Base-by-base conservation (phyloP, 2,329 filamentous ascomycete species). In the Sporothrix pallida region DNA sequence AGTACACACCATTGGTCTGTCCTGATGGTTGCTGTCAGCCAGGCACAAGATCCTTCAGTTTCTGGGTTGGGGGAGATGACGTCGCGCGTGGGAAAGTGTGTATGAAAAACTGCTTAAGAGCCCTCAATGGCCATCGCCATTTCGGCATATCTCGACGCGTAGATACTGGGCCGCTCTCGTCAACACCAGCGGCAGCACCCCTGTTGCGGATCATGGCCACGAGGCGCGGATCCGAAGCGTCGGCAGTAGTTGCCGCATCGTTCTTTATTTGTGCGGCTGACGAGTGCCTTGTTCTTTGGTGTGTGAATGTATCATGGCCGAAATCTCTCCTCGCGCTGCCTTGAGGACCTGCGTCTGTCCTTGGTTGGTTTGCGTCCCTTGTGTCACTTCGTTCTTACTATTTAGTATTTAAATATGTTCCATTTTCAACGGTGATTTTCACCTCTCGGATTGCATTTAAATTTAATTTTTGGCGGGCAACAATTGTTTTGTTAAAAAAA, bases 1-100 rank as follows among this genome's bases (percentile, higher is more conserved):
- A 52, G 63, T 17, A 68, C 20, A 52, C 65, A 23, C 46, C 65
- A 37, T 68, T 68, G 23, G 65, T 46, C 20, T 67, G 20, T 48
- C 42, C 2, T 46, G 8, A 20, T 13, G 12, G 62, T 26, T 26
- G 42, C 42, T 5, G 62, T 67, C 62, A 26, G 62, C 26, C 42
- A n/a, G 42, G n/a, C 31, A 44, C 31, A 63, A 10, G 31, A 42
- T 23, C n/a, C 42, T n/a, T 67, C 42, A 9, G 42, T 23, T 37
- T 15, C n/a, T 26, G 42, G 62, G n/a, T 67, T 23, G 20, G 62
- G n/a, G 42, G 10, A 48, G 20, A 46, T 15, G 20, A 15, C 42
- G 62, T 67, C 42, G 42, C 42, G 62, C 26, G 2, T 67, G 42
- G 3, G 52, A 12, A 17, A 13, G 15, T 3, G 3, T 7, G 31